A percentile compares a stretch with the other conserved stretches of the same genome.
These are phyloP conservation scores for Penicillium concentricum DNA, from an alignment of 2,329 filamentous ascomycete genomes.

Conservation along the genomic window DNA sequence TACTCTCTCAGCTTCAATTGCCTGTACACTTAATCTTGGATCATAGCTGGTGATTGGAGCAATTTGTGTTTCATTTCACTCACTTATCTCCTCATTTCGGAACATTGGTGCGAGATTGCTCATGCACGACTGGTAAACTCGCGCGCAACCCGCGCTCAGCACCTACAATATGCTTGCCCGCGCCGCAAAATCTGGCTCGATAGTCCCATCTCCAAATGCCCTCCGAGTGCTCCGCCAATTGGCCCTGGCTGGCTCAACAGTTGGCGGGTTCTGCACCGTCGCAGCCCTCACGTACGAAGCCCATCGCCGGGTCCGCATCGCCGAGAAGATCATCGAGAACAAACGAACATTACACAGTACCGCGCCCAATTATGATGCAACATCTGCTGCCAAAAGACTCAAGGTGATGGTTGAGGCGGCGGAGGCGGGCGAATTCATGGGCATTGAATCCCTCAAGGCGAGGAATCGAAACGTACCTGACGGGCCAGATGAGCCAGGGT, in stretches of 20 bases:
- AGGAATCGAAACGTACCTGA: conserved; percentile 16
- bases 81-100: background rate
- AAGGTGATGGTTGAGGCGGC: conserved; percentile 46
- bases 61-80: background rate
- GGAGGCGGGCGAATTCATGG: conserved; percentile 44
- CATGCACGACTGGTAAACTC: conserved; percentile 21
- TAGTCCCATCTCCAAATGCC: conserved; percentile 46
- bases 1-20: conserved; percentile 11
- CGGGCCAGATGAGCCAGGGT: conserved; percentile 1
- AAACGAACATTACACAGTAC: conserved; percentile 44
- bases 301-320: conserved; percentile 40
- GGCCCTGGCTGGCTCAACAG: conserved; percentile 37
- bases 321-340: conserved; percentile 45
- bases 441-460: conserved; percentile 37
- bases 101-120: conserved; percentile 4
- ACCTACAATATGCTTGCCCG: conserved; percentile 33
- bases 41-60: background rate
- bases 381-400: conserved; percentile 36
- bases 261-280: conserved; percentile 43
- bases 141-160: conserved; percentile 29
- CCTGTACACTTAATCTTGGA: background rate
- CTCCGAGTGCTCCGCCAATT: conserved; percentile 41
- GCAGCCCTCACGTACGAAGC: conserved; percentile 45
- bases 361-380: conserved; percentile 44
- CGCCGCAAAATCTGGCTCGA: conserved; percentile 28